These are phyloP conservation scores for Solanum raphanifolium DNA, from an alignment of 257 asterid genomes.

Conservation along the genomic window DNA sequence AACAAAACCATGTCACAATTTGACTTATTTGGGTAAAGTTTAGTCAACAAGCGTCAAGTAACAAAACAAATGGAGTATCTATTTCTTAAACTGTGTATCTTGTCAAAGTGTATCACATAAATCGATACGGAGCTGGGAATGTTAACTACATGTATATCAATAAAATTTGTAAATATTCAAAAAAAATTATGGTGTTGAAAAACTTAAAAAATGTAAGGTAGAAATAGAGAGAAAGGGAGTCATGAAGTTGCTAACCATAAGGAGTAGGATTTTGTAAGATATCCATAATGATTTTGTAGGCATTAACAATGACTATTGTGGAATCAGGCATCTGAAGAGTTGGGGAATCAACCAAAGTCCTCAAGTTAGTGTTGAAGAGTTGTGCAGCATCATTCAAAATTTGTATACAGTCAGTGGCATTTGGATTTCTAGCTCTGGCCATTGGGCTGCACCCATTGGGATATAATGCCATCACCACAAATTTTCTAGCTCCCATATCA, in stretches of 20 bases:
- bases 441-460: slow-evolving; percentile 77
- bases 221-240: neutral
- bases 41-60: no score
- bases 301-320: slow-evolving; percentile 38
- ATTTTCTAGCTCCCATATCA: slow-evolving; percentile 62
- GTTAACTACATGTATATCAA: neutral
- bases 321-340: slow-evolving; percentile 46
- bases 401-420: slow-evolving; percentile 27
- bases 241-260: slow-evolving; percentile 20
- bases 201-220: neutral
- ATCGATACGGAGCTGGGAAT: no score
- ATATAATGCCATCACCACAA: slow-evolving; percentile 47
- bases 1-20: neutral
- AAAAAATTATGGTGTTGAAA: neutral
- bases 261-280: slow-evolving; percentile 39
- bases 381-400: slow-evolving; percentile 37
- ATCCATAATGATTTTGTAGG: slow-evolving; percentile 45
- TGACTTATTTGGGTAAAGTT: no score
- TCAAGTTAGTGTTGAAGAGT: slow-evolving; percentile 43
- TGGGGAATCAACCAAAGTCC: slow-evolving; percentile 24
- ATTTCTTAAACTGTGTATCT: neutral
- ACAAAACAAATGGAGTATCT: neutral
- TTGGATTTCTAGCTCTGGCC: slow-evolving; percentile 23
- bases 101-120: neutral
- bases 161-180: no score